phyloP scores from a whole-genome alignment of 441 rosid genomes.

The Melastoma candidum region DNA sequence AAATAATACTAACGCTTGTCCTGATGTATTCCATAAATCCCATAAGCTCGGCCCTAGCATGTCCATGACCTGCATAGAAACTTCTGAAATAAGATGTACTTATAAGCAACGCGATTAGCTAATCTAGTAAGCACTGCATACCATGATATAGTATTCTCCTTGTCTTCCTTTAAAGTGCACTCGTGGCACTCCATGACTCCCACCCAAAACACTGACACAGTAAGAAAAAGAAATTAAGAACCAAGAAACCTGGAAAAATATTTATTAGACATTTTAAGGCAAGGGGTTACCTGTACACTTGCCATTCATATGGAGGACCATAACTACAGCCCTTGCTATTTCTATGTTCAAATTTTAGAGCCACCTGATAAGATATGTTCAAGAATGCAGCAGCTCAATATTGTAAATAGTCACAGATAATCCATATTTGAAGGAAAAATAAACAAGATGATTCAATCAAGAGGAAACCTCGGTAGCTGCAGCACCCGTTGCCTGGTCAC shows the following conservation, averaged over 20 bases:
- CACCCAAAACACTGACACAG: conserved; percentile 75
- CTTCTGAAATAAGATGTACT: conserved; percentile 9
- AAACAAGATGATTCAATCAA: too few relatives aligned
- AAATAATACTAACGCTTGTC: conserved; percentile 71
- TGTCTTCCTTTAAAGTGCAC: conserved; percentile 95
- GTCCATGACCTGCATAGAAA: conserved; percentile 79
- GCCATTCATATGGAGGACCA: conserved; percentile 99
- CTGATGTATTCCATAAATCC: conserved; percentile 98
- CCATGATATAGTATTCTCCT: conserved; percentile 97
- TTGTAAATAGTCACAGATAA: too few relatives aligned
- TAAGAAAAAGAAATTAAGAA: conserved; percentile 7
- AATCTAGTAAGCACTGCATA: conserved; percentile 23
- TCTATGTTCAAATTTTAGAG: conserved; percentile 92
- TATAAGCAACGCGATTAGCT: neutral
- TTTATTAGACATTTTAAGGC: conserved; percentile 2
- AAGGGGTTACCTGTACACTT: conserved; percentile 78
- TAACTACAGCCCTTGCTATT: conserved; percentile 97
- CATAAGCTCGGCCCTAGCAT: conserved; percentile 98
- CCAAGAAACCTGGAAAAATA: neutral
- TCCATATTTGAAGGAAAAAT: too few relatives aligned
- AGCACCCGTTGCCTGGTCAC: conserved; percentile 57
- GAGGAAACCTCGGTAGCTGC: conserved; percentile 62
- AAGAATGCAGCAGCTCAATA: too few relatives aligned
- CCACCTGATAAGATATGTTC: conserved; percentile 44
- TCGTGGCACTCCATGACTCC: conserved; percentile 95